Conservation (phyloP, 2,329 filamentous ascomycete genomes). For the Aspergillus candidus region DNA sequence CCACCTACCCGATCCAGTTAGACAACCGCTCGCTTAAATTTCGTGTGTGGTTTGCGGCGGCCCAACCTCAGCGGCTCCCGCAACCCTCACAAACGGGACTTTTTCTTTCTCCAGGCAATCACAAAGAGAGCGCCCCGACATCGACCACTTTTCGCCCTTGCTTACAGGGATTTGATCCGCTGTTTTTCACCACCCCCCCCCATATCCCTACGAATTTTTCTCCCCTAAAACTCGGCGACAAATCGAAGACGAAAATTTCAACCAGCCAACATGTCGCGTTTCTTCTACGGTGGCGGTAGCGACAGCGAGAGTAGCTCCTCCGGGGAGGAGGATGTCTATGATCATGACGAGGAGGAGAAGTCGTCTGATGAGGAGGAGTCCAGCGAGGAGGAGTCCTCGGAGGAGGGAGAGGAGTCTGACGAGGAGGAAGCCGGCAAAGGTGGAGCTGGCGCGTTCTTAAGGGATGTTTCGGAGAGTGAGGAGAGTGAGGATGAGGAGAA, state of each 20-base stretch:
- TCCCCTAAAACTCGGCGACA: constrained; percentile 3
- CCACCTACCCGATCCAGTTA: constrained; percentile 27
- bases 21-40: constrained; percentile 42
- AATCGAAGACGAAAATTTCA: constrained; percentile 7
- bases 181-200: constrained; percentile 8
- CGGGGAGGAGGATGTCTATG: constrained; percentile 94
- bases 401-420: constrained; percentile 49
- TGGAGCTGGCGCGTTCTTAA: constrained; percentile 80
- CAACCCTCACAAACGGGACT: constrained; percentile 22
- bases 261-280: constrained; percentile 74
- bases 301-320: constrained; percentile 88
- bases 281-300: constrained; percentile 94
- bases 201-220: constrained; percentile 20
- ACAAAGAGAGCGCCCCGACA: constrained; percentile 9
- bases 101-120: constrained; percentile 19
- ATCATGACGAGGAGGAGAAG: constrained; percentile 61
- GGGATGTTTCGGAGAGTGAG: constrained; percentile 68
- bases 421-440: constrained; percentile 54
- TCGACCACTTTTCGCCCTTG: too few species aligned
- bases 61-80: constrained; percentile 22
- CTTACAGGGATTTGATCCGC: not conserved
- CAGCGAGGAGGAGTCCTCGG: constrained; percentile 51
- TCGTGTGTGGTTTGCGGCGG: constrained; percentile 35
- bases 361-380: constrained; percentile 49
- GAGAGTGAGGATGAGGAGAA: constrained; percentile 80